phyloP scores from a whole-genome alignment of 1,284 basidiomycete genomes.

The Cryptococcus amylolentus region DNA sequence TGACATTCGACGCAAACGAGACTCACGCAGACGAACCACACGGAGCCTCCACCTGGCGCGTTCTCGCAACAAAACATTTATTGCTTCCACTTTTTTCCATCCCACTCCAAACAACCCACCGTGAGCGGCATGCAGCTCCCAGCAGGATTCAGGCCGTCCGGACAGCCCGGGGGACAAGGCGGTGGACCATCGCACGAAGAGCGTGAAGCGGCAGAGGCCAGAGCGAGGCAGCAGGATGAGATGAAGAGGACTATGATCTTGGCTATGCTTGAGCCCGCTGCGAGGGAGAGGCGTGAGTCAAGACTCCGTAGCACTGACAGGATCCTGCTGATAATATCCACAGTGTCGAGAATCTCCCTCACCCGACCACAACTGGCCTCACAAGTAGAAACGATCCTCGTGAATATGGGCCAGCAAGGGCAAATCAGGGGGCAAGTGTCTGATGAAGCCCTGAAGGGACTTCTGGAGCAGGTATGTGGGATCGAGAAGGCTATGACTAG shows the following conservation, averaged over 20 bases:
- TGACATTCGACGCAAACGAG: no score
- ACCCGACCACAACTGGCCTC: slow-evolving; percentile 83
- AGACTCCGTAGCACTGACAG: background rate
- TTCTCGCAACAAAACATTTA: background rate
- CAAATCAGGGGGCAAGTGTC: slow-evolving; percentile 80
- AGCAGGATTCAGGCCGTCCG: slow-evolving; percentile 36
- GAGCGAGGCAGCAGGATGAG: slow-evolving; percentile 54
- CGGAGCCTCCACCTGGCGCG: no score
- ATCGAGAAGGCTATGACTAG: background rate
- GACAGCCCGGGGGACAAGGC: slow-evolving; percentile 13
- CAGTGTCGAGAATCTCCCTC: slow-evolving; percentile 86
- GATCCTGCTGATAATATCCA: background rate
- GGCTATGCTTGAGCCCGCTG: slow-evolving; percentile 80
- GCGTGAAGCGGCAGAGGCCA: slow-evolving; percentile 34
- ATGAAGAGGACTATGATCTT: slow-evolving; percentile 71
- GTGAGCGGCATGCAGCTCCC: slow-evolving; percentile 45
- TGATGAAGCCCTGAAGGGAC: slow-evolving; percentile 82
- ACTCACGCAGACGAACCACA: no score
- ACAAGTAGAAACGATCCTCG: slow-evolving; percentile 78
- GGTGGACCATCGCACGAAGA: slow-evolving; percentile 31
- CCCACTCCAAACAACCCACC: background rate
- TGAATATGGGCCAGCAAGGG: slow-evolving; percentile 89
- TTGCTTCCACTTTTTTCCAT: background rate
- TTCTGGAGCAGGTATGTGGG: slow-evolving; percentile 78
- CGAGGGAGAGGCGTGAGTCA: slow-evolving; percentile 82